Evolutionary conservation across 2,329 filamentous ascomycete genomes (phyloP), one percentile per base, ranked within the genome.

Genomic region (Coniella lustricola): DNA sequence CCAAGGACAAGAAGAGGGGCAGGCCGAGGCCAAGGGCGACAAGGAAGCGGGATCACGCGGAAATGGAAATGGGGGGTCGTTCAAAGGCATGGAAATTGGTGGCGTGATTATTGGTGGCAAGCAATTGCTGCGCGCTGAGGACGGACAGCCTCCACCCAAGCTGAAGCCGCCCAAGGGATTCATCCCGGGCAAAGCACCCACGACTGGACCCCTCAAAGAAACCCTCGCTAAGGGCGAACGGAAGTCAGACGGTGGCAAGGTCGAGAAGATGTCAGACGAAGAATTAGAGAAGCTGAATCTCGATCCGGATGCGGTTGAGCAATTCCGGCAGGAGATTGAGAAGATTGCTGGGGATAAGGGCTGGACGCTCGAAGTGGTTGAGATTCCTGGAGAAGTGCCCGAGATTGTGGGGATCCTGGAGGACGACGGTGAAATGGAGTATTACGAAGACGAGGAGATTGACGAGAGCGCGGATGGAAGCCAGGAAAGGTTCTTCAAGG

Each of bases 341-440:
- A 76, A 81, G 57, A 61, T 86, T 35, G 87, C 87, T 0, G 78
- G 81, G 3, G 81, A 84, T 7, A 78, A 82, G 55, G 81, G 81
- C 14, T 95, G 90, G 89, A 85, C 82, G 58, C 70, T 95, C 51
- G 87, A 93, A 64, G 73, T 93, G 13, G 79, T 93, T 1, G 85
- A 93, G 59, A 73, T 80, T 10, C 77, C 83, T 1, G 74, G 77
- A 18, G 68, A 73, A 4, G 61, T 64, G 4, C 74, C 79, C 53
- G 84, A 89, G 60, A 78, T 91, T 35, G 71, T 84, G 38, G 87
- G 84, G 0, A 79, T 87, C 36, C 76, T 91, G 14, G 81, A 84
- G 12, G 74, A 74, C 3, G 75, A 77, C 1, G 72, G 77, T 1
- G 70, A 74, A 9, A 63, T 68, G 8, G 62, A 60, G 14, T 59